Evolutionary conservation across 1,139 yeast species (phyloP).

Genomic region (Zygoascus sp.): DNA sequence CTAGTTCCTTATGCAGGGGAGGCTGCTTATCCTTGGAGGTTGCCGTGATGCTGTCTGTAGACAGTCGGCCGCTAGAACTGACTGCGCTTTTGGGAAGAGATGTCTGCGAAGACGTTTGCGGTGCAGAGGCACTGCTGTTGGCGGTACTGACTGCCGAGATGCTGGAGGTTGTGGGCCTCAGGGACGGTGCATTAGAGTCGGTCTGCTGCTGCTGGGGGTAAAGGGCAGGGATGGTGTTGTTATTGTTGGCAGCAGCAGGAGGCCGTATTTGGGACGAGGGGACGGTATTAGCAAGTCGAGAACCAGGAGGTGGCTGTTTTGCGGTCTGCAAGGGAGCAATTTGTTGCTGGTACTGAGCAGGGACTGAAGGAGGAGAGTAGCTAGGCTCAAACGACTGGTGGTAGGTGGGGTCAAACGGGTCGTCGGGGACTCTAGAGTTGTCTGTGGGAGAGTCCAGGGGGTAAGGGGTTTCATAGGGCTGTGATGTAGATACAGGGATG

Average conservation of each 20-base stretch:
- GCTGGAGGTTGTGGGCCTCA: neutral
- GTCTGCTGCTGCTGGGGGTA: neutral
- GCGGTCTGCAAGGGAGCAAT: neutral
- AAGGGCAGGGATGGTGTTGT: too few species aligned
- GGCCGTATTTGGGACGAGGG: neutral
- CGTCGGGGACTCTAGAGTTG: neutral
- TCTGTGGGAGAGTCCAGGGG: too few species aligned
- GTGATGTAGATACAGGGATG: too few species aligned
- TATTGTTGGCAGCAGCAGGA: too few species aligned
- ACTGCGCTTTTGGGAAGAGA: neutral
- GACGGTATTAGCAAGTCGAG: neutral
- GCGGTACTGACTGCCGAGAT: constrained; percentile 1
- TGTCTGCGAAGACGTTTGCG: constrained; percentile 1
- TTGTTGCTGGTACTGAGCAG: neutral
- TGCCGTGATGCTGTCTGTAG: constrained; percentile 5
- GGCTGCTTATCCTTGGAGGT: neutral
- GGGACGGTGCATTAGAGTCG: neutral
- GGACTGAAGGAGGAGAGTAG: neutral
- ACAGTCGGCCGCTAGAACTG: neutral
- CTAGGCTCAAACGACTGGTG: neutral
- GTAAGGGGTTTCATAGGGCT: too few species aligned
- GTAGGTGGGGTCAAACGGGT: neutral
- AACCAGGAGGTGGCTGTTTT: neutral
- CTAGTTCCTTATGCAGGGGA: constrained; percentile 16
- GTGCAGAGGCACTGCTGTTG: neutral